Conservation (phyloP, 1,139 yeast species). For the Geotrichum macrosporum region DNA sequence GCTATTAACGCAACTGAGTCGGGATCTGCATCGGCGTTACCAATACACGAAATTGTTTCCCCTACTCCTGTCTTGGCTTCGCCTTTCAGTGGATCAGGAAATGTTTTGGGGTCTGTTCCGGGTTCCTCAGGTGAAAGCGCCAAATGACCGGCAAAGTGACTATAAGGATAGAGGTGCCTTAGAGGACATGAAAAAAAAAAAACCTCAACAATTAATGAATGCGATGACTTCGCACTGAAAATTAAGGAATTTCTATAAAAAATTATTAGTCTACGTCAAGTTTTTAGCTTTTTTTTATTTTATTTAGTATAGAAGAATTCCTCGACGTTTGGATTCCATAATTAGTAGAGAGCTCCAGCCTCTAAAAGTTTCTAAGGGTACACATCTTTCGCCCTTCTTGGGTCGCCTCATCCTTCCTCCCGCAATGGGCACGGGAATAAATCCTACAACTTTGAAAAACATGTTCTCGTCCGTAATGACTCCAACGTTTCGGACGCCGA, state of each 20-base stretch:
- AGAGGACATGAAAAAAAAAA: too few relatives aligned
- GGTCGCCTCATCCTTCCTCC: constrained; percentile 14
- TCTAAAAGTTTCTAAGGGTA: constrained; percentile 16
- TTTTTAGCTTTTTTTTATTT: too few relatives aligned
- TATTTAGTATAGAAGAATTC: too few relatives aligned
- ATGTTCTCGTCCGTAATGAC: constrained; percentile 6
- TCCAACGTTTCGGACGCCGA: constrained; percentile 10
- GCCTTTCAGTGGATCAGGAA: neutral
- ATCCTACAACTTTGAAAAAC: constrained; percentile 3
- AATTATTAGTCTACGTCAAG: too few relatives aligned
- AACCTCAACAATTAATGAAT: too few relatives aligned
- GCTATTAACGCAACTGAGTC: neutral
- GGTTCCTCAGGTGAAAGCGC: neutral
- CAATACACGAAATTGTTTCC: neutral
- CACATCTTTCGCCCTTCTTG: constrained; percentile 2
- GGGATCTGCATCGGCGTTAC: neutral
- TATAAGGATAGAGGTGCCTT: too few relatives aligned
- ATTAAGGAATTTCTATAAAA: too few relatives aligned
- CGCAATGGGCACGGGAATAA: constrained; percentile 23
- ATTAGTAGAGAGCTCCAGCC: constrained; percentile 19
- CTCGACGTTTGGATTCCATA: constrained; percentile 17
- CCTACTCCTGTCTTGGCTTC: neutral
- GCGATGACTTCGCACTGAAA: too few relatives aligned
- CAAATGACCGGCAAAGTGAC: too few relatives aligned
- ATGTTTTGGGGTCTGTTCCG: neutral